phyloP scores from a whole-genome alignment of 2,329 filamentous ascomycete genomes.

The Alternaria gansuensis region DNA sequence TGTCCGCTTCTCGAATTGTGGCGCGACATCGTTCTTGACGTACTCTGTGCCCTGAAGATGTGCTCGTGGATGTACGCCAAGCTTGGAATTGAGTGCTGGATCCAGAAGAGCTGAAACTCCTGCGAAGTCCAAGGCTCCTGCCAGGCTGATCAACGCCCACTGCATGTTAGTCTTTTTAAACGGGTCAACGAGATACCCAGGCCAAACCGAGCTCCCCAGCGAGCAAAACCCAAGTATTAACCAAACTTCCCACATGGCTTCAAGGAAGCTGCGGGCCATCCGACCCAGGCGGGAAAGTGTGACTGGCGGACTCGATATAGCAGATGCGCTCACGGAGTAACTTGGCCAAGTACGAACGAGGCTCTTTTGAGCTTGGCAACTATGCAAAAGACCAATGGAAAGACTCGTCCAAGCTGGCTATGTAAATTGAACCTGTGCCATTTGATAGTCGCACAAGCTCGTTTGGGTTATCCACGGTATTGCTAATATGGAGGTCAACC shows the following conservation, averaged over 20 bases:
- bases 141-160: conserved; percentile 27
- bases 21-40: conserved; percentile 4
- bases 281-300: conserved; percentile 8
- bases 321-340: conserved; percentile 21
- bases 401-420: conserved; percentile 21
- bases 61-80: conserved; percentile 8
- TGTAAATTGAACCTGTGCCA: conserved; percentile 14
- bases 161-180: conserved; percentile 27
- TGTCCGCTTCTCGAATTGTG: conserved; percentile 22
- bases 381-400: conserved; percentile 18
- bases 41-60: neutral
- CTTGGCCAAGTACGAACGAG: conserved; percentile 22
- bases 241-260: conserved; percentile 6
- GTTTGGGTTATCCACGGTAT: conserved; percentile 22
- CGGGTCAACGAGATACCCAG: neutral
- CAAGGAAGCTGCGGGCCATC: conserved; percentile 7
- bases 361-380: conserved; percentile 18
- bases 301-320: conserved; percentile 20
- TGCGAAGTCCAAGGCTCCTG: conserved; percentile 30
- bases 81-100: conserved; percentile 18
- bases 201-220: conserved; percentile 1
- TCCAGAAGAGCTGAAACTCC: conserved; percentile 26
- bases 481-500: conserved; percentile 31
- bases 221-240: conserved; percentile 23
- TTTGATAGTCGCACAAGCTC: conserved; percentile 21